These are phyloP conservation scores for Rhynchosporium graminicola DNA, from an alignment of 2,329 filamentous ascomycete species.

Conservation along the genomic window DNA sequence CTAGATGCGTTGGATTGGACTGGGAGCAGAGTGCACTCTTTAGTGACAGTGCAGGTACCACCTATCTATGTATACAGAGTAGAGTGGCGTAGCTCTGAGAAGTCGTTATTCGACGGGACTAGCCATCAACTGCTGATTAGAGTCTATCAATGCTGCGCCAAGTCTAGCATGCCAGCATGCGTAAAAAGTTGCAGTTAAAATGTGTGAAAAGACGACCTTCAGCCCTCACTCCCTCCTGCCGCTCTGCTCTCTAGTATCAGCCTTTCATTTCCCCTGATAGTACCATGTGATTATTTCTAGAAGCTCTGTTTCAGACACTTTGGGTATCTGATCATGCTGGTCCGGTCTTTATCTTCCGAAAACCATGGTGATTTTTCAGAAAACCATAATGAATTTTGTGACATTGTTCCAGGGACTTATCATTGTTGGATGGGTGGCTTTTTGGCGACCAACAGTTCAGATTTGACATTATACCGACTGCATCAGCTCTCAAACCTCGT, in stretches of 20 bases:
- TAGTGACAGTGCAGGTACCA: neutral
- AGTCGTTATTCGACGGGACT: neutral
- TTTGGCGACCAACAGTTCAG: neutral
- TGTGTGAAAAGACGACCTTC: neutral
- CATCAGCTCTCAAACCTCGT: constrained; percentile 40
- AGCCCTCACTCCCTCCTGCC: neutral
- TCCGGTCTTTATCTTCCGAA: neutral
- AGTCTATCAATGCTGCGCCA: neutral
- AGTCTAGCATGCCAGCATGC: too few relatives aligned
- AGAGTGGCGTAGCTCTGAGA: too few relatives aligned
- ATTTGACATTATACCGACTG: neutral
- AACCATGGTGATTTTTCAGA: neutral
- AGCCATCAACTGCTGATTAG: constrained; percentile 8
- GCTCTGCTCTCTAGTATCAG: too few relatives aligned
- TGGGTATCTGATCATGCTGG: neutral
- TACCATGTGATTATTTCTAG: neutral
- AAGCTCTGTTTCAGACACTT: neutral
- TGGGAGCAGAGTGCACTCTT: neutral
- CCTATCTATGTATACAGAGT: neutral
- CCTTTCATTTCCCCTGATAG: constrained; percentile 11
- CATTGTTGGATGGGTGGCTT: neutral
- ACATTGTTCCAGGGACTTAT: neutral
- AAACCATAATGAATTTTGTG: neutral
- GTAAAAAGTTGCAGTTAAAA: too few relatives aligned
- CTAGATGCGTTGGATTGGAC: too few relatives aligned